Percentiles rank a stretch among this genome's conserved stretches.
phyloP scores from a whole-genome alignment of 768 basidiomycete genomes.

The Exidia glandulosa region DNA sequence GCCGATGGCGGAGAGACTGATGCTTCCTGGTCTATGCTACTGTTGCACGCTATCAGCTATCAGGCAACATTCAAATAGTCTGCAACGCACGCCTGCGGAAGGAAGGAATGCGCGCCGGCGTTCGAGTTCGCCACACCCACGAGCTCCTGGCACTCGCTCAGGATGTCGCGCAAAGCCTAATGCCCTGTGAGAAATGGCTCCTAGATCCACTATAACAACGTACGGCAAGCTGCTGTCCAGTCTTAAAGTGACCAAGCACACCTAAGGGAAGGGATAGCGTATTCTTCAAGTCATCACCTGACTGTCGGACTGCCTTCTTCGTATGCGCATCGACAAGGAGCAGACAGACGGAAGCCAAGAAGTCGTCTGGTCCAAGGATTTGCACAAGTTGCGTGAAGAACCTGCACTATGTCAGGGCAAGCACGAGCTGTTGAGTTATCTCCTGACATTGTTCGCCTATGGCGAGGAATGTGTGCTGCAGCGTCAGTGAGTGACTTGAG shows the following conservation, averaged over 20 bases:
- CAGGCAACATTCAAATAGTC: not conserved
- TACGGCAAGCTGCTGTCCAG: conserved; percentile 42
- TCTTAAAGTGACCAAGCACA: conserved; percentile 45
- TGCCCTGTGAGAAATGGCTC: conserved; percentile 1
- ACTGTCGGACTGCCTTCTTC: conserved; percentile 56
- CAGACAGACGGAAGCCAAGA: conserved; percentile 74
- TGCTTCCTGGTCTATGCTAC: not conserved
- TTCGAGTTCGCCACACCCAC: conserved; percentile 15
- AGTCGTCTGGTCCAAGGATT: conserved; percentile 68
- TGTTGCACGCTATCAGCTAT: not conserved
- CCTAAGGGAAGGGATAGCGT: conserved; percentile 58
- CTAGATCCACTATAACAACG: conserved; percentile 10
- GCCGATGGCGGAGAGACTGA: not conserved
- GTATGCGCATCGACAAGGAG: conserved; percentile 71
- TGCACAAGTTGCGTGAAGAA: conserved; percentile 85
- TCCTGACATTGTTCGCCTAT: conserved; percentile 76
- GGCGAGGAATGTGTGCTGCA: conserved; percentile 80
- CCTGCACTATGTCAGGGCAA: conserved; percentile 27
- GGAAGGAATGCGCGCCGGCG: conserved; percentile 1
- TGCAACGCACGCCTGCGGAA: not conserved
- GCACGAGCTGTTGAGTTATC: not conserved
- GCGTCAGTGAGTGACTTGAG: conserved; percentile 90
- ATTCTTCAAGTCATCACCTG: conserved; percentile 42
- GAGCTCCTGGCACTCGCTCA: conserved; percentile 57
- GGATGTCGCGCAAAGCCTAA: conserved; percentile 51